Conservation (phyloP, 768 basidiomycete genomes). For the Termitomyces sp. region DNA sequence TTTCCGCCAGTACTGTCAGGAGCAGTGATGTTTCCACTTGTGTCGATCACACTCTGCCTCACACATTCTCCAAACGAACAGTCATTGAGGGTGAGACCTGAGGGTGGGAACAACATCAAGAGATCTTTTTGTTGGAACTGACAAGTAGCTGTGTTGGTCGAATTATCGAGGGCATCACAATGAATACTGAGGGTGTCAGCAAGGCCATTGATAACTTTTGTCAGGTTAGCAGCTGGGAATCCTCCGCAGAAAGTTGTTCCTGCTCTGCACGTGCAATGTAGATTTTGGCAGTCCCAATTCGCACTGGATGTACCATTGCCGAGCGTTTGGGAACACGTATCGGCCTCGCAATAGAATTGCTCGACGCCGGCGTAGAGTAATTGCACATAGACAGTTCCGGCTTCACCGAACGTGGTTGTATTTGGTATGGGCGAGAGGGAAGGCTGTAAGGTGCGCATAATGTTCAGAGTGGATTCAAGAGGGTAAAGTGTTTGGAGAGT, state of each 20-base stretch:
- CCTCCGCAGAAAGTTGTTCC: constrained; percentile 78
- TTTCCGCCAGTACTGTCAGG: constrained; percentile 30
- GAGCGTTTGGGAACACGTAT: constrained; percentile 64
- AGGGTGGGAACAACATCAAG: constrained; percentile 65
- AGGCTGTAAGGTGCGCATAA: constrained; percentile 73
- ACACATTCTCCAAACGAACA: constrained; percentile 93
- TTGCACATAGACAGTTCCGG: constrained; percentile 60
- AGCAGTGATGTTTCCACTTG: constrained; percentile 35
- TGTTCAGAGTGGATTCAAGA: constrained; percentile 67
- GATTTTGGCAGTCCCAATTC: constrained; percentile 70
- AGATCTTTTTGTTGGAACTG: constrained; percentile 74
- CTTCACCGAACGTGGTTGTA: constrained; percentile 53
- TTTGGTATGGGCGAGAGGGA: constrained; percentile 68
- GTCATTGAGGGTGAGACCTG: constrained; percentile 68
- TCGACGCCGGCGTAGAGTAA: constrained; percentile 80
- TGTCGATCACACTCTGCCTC: constrained; percentile 73
- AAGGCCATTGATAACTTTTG: constrained; percentile 62
- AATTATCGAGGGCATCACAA: constrained; percentile 51
- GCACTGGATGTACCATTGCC: constrained; percentile 37
- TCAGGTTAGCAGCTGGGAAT: constrained; percentile 44
- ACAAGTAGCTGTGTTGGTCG: constrained; percentile 57
- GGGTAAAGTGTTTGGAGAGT: constrained; percentile 80
- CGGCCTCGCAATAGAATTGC: constrained; percentile 84
- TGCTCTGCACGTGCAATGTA: constrained; percentile 71
- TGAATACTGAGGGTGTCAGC: constrained; percentile 63